Evolutionary conservation across 2,329 filamentous ascomycete genomes (phyloP).

Genomic region (Cercospora sesami): DNA sequence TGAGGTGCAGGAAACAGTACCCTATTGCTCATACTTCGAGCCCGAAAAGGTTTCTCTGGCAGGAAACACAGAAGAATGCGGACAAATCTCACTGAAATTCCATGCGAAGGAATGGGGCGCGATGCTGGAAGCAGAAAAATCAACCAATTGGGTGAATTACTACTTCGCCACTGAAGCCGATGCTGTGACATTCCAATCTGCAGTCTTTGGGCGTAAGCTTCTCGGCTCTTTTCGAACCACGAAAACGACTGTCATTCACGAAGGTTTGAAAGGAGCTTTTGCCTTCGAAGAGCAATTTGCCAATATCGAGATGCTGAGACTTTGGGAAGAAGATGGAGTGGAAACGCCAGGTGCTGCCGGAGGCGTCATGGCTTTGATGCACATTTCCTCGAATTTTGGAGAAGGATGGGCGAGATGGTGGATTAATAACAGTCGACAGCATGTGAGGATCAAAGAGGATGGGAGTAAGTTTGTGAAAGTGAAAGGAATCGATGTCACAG

Average conservation of each 20-base stretch:
- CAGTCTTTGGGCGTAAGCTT: slow-evolving; percentile 48
- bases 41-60: slow-evolving; percentile 48
- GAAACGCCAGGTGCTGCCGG: slow-evolving; percentile 38
- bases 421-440: slow-evolving; percentile 43
- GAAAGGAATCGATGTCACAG: slow-evolving; percentile 45
- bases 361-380: slow-evolving; percentile 48
- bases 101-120: slow-evolving; percentile 43
- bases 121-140: slow-evolving; percentile 38
- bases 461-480: slow-evolving; percentile 44
- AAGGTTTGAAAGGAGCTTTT: slow-evolving; percentile 45
- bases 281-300: slow-evolving; percentile 52
- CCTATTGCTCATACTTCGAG: slow-evolving; percentile 49
- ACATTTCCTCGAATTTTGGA: slow-evolving; percentile 47
- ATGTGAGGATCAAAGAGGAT: slow-evolving; percentile 45
- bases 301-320: slow-evolving; percentile 49
- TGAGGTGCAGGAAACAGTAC: slow-evolving; percentile 46
- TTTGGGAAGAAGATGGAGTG: slow-evolving; percentile 48
- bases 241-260: slow-evolving; percentile 48
- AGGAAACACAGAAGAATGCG: slow-evolving; percentile 19
- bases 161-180: slow-evolving; percentile 40
- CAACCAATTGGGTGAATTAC: slow-evolving; percentile 50
- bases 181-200: slow-evolving; percentile 48
- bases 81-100: slow-evolving; percentile 43
- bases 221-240: slow-evolving; percentile 46
- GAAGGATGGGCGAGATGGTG: slow-evolving; percentile 48